Evolutionary conservation across 495 filamentous ascomycete species (phyloP), one percentile per base, ranked within the genome.

Genomic region (Aspergillus campestris): DNA sequence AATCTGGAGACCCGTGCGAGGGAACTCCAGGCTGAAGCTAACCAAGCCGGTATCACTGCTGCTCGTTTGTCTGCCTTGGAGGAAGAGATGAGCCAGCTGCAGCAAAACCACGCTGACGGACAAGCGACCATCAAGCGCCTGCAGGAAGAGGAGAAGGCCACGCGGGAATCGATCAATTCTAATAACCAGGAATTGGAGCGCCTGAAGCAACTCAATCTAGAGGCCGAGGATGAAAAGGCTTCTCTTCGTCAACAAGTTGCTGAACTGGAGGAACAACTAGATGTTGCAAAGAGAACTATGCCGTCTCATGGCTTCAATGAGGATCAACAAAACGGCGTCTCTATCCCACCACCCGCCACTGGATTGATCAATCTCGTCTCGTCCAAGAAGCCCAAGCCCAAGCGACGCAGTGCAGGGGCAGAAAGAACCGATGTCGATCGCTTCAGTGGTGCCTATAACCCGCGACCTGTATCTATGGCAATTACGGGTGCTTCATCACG

Each of bases 341-440:
- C 62, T 39, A 49, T 64, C 8, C 72, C 75, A 44, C 60, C 74
- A 15, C 77, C 82, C 46, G 69, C 78, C 3, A 83, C 73, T 45
- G 88, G 89, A 42, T 76, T 99, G 43, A 96, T 99, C 72, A 97
- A 97, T 59, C 72, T 99, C 38, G 92, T 99, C 11, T 87, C 90
- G 9, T 87, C 88, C 14, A 99, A 97, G 79, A 96, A 95, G 72
- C 89, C 91, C 31, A 96, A 95, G 72, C 91, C 92, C 7, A 95
- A 97, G 73, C 71, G 92, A 59, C 79, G 94, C 38, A 97, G 92
- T 64, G 92, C 88, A 40, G 92, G 92, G 30, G 83, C 85, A n/a
- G 90, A 95, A 59, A 81, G 76, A 50, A 79, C 84, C 55, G 81
- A 88, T 10, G 73, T 82, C 49, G 89, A 95, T 64, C 79, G 89